phyloP scores from a whole-genome alignment of 371 early-diverging fungal genomes.

The Blyttiomyces sp. region DNA sequence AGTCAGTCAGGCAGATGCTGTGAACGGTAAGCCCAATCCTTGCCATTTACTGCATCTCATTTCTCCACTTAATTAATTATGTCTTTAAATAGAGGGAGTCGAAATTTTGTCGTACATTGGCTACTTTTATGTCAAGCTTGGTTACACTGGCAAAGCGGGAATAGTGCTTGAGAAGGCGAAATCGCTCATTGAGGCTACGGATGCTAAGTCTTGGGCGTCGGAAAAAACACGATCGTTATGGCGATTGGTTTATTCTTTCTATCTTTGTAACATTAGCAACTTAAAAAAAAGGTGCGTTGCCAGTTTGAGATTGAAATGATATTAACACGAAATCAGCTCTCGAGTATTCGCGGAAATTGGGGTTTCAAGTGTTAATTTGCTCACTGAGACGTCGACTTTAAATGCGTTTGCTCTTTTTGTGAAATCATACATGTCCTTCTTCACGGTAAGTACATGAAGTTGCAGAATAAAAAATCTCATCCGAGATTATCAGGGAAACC shows the following conservation, averaged over 20 bases:
- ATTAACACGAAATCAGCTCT: too few species aligned
- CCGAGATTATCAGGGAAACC: not conserved
- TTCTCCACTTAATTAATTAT: not conserved
- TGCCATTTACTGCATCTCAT: not conserved
- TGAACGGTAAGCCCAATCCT: constrained; percentile 22
- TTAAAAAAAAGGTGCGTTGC: constrained; percentile 33
- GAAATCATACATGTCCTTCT: not conserved
- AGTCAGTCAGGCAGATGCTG: constrained; percentile 18
- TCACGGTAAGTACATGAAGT: not conserved
- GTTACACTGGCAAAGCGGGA: constrained; percentile 66
- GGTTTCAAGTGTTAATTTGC: too few species aligned
- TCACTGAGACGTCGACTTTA: too few species aligned
- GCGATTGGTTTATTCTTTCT: constrained; percentile 39
- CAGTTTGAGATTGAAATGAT: too few species aligned
- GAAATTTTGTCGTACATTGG: constrained; percentile 52
- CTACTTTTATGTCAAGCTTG: constrained; percentile 51
- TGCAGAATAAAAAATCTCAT: not conserved
- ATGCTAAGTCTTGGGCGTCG: too few species aligned
- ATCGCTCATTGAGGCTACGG: constrained; percentile 35
- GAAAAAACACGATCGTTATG: constrained; percentile 30
- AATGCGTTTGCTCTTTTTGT: too few species aligned
- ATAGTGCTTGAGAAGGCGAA: constrained; percentile 50
- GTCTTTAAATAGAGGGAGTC: constrained; percentile 43
- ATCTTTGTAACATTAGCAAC: constrained; percentile 43
- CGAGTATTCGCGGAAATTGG: too few species aligned